Base-by-base conservation (phyloP, 768 basidiomycete species). In the Collybiopsis luxurians region DNA sequence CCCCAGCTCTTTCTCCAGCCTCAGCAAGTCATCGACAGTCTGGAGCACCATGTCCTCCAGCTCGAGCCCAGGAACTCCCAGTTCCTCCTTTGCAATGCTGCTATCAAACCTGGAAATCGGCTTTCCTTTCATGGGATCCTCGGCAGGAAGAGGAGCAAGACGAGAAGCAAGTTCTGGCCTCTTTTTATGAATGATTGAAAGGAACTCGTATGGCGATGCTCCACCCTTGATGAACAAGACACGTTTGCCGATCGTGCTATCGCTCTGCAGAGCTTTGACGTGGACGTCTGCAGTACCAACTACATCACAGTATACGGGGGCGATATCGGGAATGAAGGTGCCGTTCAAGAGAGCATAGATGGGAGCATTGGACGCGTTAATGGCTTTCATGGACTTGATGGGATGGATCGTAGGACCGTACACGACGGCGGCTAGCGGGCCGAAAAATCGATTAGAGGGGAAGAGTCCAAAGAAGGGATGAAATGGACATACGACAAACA, bases 401-500 rank as follows among this genome's bases (percentile, higher is more conserved):
- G 56, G 40, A 23, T 58, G 57, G 31, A 46, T 53, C 15, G 36
- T 27, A 5, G 57, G 57, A 11, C 57, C 57, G 44, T 40, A 50
- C 15, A 58, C 27, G 21, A 47, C 38, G 17, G 57, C 52, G 11
- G 57, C 57, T 58, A 40, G 11, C 12, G 13, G 28, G 2, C 19
- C 24, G 12, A 19, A 36, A 13, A 46, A 6, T 12, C 7, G 10
- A 31, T 19, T 19, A 17, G 30, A 30, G 7, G 6, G 27, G 2
- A 21, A 19, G 13, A 4, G 23, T 12, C 2, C 3, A 19, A 12
- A 27, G 45, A 46, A 13, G 13, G 28, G 13, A 47, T 55, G 17
- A 12, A 30, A 2, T 28, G n/a, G 48, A 52, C 39, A 26, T 39
- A 60, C 65, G 55, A 52, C 44, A 50, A 63, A 66, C 45, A 15